Evolutionary conservation across 768 basidiomycete species (phyloP).

Genomic region (Termitomyces sp.): DNA sequence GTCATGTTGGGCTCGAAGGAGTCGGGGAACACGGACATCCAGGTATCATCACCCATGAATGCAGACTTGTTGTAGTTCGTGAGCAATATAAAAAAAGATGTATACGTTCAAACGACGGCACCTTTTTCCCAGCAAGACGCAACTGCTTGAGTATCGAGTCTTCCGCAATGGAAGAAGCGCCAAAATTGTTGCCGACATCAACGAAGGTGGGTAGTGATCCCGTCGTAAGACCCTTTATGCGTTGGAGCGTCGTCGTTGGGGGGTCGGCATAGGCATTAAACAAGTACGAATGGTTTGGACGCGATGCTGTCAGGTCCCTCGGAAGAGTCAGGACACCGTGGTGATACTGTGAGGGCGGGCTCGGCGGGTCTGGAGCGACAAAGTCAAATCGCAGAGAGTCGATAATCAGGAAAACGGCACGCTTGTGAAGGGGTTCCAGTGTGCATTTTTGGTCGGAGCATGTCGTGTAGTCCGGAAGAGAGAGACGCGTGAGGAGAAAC

Average conservation of each 20-base stretch:
- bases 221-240: slow-evolving; percentile 92
- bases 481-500: slow-evolving; percentile 71
- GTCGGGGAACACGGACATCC: slow-evolving; percentile 84
- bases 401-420: slow-evolving; percentile 82
- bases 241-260: slow-evolving; percentile 73
- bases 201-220: slow-evolving; percentile 92
- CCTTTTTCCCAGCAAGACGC: slow-evolving; percentile 50
- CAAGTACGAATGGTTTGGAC: slow-evolving; percentile 74
- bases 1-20: slow-evolving; percentile 64
- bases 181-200: slow-evolving; percentile 91
- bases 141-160: slow-evolving; percentile 85
- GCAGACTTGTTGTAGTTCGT: slow-evolving; percentile 50
- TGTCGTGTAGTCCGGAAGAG: slow-evolving; percentile 52
- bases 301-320: slow-evolving; percentile 51
- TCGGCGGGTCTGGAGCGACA: slow-evolving; percentile 63
- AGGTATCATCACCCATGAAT: slow-evolving; percentile 97
- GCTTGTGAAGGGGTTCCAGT: slow-evolving; percentile 61
- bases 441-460: slow-evolving; percentile 37
- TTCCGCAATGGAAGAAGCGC: slow-evolving; percentile 78
- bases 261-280: slow-evolving; percentile 92
- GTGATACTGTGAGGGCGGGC: slow-evolving; percentile 62
- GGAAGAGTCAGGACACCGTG: slow-evolving; percentile 84
- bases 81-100: neutral
- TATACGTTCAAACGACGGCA: slow-evolving; percentile 21
- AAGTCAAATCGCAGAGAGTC: slow-evolving; percentile 96